Percentiles rank a stretch among this genome's conserved stretches.
Evolutionary conservation across 2,329 filamentous ascomycete genomes (phyloP).

Genomic region (Ophiostoma piceae): DNA sequence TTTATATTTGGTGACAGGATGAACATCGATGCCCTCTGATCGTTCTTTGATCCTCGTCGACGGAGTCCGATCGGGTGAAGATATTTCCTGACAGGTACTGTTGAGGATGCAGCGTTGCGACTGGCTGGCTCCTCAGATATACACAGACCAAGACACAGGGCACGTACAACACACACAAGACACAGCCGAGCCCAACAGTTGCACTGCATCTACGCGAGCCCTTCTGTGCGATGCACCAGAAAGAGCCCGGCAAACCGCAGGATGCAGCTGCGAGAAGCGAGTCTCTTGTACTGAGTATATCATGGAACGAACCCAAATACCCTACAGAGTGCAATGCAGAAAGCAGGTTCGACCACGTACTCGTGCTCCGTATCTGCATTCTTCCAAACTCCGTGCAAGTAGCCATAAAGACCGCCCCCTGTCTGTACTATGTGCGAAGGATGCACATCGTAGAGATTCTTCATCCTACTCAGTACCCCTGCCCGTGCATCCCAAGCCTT

Average conservation of each 20-base stretch:
- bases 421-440: background rate
- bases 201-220: conserved; percentile 2
- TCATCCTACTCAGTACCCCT: background rate
- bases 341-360: no score
- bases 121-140: no score
- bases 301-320: no score
- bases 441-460: no score
- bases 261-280: conserved; percentile 2
- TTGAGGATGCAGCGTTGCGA: no score
- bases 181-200: background rate
- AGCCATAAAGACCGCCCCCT: background rate
- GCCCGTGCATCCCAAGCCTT: background rate
- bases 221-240: background rate
- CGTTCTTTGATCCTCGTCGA: no score
- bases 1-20: background rate
- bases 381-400: background rate
- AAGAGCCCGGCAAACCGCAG: background rate
- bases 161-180: background rate
- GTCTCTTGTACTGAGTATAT: background rate
- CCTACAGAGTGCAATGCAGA: no score
- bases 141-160: background rate
- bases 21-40: background rate
- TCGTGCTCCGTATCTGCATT: background rate
- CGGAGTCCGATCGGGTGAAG: no score
- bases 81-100: no score